Conservation (phyloP, 495 filamentous ascomycete genomes). For the Lentithecium fluviatile region DNA sequence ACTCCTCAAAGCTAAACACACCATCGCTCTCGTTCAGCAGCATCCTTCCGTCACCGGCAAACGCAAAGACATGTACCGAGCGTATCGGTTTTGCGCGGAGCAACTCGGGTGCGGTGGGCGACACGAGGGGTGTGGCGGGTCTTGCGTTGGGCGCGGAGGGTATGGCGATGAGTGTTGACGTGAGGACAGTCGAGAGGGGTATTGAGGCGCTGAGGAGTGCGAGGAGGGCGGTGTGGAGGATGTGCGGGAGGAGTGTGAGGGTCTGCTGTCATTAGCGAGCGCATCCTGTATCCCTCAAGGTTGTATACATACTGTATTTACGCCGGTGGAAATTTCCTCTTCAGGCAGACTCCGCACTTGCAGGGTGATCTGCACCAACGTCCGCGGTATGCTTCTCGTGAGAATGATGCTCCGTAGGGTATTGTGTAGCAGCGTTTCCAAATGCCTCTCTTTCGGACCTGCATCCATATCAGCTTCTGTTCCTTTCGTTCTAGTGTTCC, state of each 20-base stretch:
- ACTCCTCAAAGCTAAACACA: conserved; percentile 69
- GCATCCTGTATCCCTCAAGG: not conserved
- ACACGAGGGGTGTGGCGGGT: conserved; percentile 50
- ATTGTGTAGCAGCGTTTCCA: conserved; percentile 67
- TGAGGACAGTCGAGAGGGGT: conserved; percentile 68
- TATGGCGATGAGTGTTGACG: conserved; percentile 62
- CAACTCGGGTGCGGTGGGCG: conserved; percentile 53
- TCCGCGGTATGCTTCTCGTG: conserved; percentile 65
- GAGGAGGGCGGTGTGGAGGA: conserved; percentile 70
- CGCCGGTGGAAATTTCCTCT: conserved; percentile 13
- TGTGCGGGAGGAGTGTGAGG: conserved; percentile 68
- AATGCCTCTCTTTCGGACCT: conserved; percentile 69
- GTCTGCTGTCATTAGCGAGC: conserved; percentile 51
- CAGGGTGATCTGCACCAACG: conserved; percentile 68
- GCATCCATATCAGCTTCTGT: conserved; percentile 47
- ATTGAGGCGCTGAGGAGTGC: conserved; percentile 75
- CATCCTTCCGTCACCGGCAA: conserved; percentile 70
- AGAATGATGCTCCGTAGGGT: conserved; percentile 69
- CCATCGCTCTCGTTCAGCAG: conserved; percentile 81
- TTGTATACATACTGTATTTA: conserved; percentile 7
- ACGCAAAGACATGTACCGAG: conserved; percentile 65
- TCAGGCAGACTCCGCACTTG: conserved; percentile 65
- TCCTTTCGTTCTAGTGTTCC: conserved; percentile 40
- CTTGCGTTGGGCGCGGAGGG: conserved; percentile 45
- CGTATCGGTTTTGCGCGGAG: conserved; percentile 59